A percentile compares a stretch with the other conserved stretches of the same genome.
Conservation (phyloP, 352 stramenopile species). For the Elongisporangium anandrum region DNA sequence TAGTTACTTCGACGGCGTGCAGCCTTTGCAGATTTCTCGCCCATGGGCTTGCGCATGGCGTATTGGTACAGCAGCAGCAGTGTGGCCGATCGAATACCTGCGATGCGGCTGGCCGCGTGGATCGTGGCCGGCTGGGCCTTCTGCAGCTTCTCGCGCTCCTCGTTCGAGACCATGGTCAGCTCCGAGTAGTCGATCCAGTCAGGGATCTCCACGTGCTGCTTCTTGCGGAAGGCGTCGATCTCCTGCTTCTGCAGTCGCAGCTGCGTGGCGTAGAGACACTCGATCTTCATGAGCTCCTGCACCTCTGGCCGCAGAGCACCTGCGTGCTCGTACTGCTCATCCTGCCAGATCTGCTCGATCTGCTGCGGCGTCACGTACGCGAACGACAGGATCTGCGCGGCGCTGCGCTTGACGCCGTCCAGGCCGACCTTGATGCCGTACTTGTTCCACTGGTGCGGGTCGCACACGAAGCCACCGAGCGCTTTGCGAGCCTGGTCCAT, state of each 20-base stretch:
- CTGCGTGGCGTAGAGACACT: conserved; percentile 94
- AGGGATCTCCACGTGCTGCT: conserved; percentile 92
- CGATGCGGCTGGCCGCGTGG: conserved; percentile 94
- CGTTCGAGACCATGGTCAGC: conserved; percentile 95
- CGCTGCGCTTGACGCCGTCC: conserved; percentile 79
- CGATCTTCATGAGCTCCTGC: conserved; percentile 65
- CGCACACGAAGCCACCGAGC: conserved; percentile 54
- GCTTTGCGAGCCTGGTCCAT: conserved; percentile 48
- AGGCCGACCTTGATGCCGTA: conserved; percentile 76
- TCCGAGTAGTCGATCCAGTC: conserved; percentile 89
- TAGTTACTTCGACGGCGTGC: background rate
- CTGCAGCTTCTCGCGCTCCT: conserved; percentile 94
- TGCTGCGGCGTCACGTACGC: conserved; percentile 46
- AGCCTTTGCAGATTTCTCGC: background rate
- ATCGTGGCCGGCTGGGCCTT: conserved; percentile 88
- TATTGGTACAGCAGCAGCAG: conserved; percentile 74
- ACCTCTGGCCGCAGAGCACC: conserved; percentile 39
- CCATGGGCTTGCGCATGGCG: conserved; percentile 36
- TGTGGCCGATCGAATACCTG: conserved; percentile 78
- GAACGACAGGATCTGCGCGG: conserved; percentile 69
- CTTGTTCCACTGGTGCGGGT: conserved; percentile 79
- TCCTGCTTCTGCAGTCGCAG: conserved; percentile 93
- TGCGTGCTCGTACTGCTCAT: conserved; percentile 38
- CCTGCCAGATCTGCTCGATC: conserved; percentile 57
- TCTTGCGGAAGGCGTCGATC: conserved; percentile 94